Evolutionary conservation across 352 stramenopile species (phyloP).

Genomic region (Phytophthora hibernalis): DNA sequence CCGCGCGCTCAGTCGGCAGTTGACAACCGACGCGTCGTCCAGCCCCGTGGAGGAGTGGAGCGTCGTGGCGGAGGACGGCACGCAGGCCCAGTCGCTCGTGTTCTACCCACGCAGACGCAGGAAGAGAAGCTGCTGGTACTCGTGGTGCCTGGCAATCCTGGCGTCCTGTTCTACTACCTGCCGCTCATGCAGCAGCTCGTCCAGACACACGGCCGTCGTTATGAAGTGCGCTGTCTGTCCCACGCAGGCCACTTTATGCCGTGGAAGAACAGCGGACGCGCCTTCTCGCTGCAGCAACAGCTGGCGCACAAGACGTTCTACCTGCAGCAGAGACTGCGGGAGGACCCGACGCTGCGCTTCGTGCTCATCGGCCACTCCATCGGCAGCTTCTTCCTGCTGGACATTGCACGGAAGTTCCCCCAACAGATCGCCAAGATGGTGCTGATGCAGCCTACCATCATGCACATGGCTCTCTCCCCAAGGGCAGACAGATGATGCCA

Average conservation of each 20-base stretch:
- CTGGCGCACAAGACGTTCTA: slow-evolving; percentile 65
- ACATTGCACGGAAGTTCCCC: slow-evolving; percentile 62
- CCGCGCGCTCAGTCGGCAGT: slow-evolving; percentile 37
- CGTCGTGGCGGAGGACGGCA: slow-evolving; percentile 49
- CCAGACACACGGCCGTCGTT: slow-evolving; percentile 31
- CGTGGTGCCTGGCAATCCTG: slow-evolving; percentile 73
- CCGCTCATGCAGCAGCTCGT: slow-evolving; percentile 70
- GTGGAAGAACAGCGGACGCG: slow-evolving; percentile 60
- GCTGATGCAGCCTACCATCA: slow-evolving; percentile 76
- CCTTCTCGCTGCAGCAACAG: slow-evolving; percentile 67
- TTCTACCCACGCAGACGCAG: slow-evolving; percentile 37
- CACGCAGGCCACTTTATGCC: slow-evolving; percentile 74
- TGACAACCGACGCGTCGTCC: too few relatives aligned
- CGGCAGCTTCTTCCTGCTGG: slow-evolving; percentile 58
- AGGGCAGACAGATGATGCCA: slow-evolving; percentile 56
- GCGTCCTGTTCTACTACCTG: slow-evolving; percentile 69
- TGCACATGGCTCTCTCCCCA: slow-evolving; percentile 61
- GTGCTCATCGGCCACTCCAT: slow-evolving; percentile 79
- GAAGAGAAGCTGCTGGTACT: slow-evolving; percentile 56
- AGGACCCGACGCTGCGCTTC: slow-evolving; percentile 55
- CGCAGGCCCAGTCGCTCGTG: slow-evolving; percentile 53
- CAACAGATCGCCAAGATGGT: slow-evolving; percentile 64
- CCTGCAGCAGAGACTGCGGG: slow-evolving; percentile 43
- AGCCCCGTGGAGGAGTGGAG: slow-evolving; percentile 64
- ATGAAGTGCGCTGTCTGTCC: slow-evolving; percentile 68